Evolutionary conservation across 495 filamentous ascomycete genomes (phyloP), one percentile per base, ranked within the genome.

Genomic region (Tetracladium setigerum): DNA sequence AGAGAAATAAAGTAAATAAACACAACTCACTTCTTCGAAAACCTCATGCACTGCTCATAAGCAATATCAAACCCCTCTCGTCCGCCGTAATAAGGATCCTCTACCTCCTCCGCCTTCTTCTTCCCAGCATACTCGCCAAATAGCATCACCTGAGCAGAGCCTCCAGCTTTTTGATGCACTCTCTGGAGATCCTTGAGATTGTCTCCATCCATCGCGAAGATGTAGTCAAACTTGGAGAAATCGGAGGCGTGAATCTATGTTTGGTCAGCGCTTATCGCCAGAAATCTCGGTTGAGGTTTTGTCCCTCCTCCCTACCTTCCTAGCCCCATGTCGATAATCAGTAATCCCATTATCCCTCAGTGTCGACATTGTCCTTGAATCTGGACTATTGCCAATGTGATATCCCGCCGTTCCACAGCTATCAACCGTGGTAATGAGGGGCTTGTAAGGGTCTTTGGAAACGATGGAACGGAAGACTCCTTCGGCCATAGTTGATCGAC

Each of bases 401-500:
- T 95, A 98, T 30, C 78, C 87, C 16, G 63, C 85, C 17, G 91
- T 98, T 31, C 92, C 92, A 58, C 86, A 89, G 10, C 87, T 94
- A 65, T 96, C 92, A 35, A 96, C 84, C 33, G 71, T 69, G 12
- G 67, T 65, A 53, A 96, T 78, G 13, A 80, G 71, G 38, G 57
- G 59, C 69, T 75, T 59, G 66, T 79, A 71, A 42, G 68, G 62
- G 36, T 74, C 62, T 44, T 63, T 58, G 33, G 65, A 60, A n/a
- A 79, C 78, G 6, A 94, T 63, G 22, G 79, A 77, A 31, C 78
- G 80, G 70, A 98, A 96, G 50, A 92, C 85, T 34, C 83, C 92
- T 70, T 96, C 91, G 30, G 90, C 89, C 92, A 98, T 97, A 2
- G 92, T 85, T 2, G 89, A 95, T 22, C 73, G 73, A 73, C 92